These are phyloP conservation scores for Metrosideros polymorpha DNA, from an alignment of 441 rosid species.

Conservation along the genomic window DNA sequence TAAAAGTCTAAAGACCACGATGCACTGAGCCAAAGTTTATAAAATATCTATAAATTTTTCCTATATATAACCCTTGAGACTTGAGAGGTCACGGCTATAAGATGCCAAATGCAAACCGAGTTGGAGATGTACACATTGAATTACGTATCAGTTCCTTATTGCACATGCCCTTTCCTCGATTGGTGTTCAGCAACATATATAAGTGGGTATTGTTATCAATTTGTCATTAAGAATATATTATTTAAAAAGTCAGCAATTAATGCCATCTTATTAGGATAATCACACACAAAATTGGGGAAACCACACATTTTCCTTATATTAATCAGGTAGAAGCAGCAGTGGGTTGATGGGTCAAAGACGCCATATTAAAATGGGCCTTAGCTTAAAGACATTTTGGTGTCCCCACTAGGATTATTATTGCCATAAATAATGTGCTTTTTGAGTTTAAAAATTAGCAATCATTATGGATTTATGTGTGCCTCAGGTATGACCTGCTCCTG, in stretches of 20 bases:
- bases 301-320: neutral
- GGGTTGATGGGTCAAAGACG: neutral
- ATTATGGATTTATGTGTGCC: neutral
- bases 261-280: neutral
- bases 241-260: neutral
- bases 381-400: neutral
- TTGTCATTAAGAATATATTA: neutral
- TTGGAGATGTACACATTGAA: neutral
- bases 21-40: neutral
- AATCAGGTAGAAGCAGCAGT: neutral
- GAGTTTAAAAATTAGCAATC: neutral
- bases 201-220: neutral
- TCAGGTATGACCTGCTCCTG: neutral
- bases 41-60: fast-evolving
- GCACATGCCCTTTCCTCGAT: neutral
- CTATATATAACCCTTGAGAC: neutral
- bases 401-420: neutral
- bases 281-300: neutral
- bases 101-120: neutral
- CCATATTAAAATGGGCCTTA: neutral
- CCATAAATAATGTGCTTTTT: neutral
- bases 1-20: neutral
- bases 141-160: neutral
- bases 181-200: neutral
- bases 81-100: neutral